Evolutionary conservation across 768 basidiomycete species (phyloP), one percentile per base, ranked within the genome.

Genomic region (Pisolithus marmoratus): DNA sequence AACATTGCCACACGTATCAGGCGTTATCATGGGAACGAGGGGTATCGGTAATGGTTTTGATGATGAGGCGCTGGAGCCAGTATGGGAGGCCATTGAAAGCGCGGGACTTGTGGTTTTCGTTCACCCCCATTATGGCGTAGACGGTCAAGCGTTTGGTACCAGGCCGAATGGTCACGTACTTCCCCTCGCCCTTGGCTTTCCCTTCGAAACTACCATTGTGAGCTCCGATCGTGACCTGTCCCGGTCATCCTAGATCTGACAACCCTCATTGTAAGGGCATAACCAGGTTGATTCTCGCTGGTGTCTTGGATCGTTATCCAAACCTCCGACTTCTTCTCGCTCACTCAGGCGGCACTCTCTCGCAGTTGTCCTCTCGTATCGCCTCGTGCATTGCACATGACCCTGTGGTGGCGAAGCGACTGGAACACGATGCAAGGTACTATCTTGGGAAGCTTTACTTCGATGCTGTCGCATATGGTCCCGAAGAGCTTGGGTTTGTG

Each of bases 391-490:
- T 94, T 56, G 77, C 79, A 53, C 92, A 94, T 61, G 91, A 94
- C 65, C 91, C 91, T 3, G 66, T 83, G 50, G 87, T 90, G 26
- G 82, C 85, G 19, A 78, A 80, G 2, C 75, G 90, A 38, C 73
- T 94, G 40, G 74, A 83, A 63, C 85, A 91, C 59, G 90, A 94
- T 64, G 87, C 87, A 22, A 80, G 92, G 36, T 89, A 81, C 63
- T 94, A 93, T 66, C 73, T 94, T 19, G 87, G 87, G 0, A 82
- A 78, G 65, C 72, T 94, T 15, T 91, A 83, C 60, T 83, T 84
- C 61, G 92, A 94, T 61, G 90, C 91, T 1, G 88, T 94, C n/a
- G 81, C 87, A 7, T 94, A 94, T 67, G 92, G 91, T 1, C 70
- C 89, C 0, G 91, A 91, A 58, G 92, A 94, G 63, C 74, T 94